Evolutionary conservation across 1,284 basidiomycete genomes (phyloP).

Genomic region (Cryptococcus depauperatus): DNA sequence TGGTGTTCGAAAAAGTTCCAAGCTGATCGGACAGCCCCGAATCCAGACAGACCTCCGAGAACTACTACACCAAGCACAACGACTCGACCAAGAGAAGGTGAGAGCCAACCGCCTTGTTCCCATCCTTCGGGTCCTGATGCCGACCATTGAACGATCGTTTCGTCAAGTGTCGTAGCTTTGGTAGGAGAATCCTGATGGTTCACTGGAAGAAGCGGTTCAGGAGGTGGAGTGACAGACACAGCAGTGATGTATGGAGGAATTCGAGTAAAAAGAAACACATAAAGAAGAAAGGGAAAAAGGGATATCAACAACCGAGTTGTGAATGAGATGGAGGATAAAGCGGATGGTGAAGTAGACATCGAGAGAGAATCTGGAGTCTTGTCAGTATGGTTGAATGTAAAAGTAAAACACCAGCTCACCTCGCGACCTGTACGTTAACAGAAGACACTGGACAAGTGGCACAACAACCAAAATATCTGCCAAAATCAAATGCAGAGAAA

Average conservation of each 20-base stretch:
- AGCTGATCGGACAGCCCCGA: constrained; percentile 41
- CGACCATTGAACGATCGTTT: constrained; percentile 22
- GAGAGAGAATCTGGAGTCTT: constrained; percentile 12
- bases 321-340: constrained; percentile 20
- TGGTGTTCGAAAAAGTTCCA: constrained; percentile 40
- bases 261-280: constrained; percentile 42
- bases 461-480: constrained; percentile 39
- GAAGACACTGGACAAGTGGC: constrained; percentile 41
- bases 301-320: constrained; percentile 35
- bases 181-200: constrained; percentile 7
- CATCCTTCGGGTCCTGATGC: constrained; percentile 33
- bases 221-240: constrained; percentile 4
- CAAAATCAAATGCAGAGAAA: constrained; percentile 40
- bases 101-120: constrained; percentile 40
- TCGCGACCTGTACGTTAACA: constrained; percentile 41
- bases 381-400: not conserved
- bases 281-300: constrained; percentile 40
- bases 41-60: constrained; percentile 41
- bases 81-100: constrained; percentile 39
- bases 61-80: constrained; percentile 43
- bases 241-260: constrained; percentile 43
- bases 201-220: not conserved
- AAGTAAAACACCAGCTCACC: constrained; percentile 13
- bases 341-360: constrained; percentile 13
- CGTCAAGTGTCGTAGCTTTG: constrained; percentile 12